Evolutionary conservation across 2,329 filamentous ascomycete genomes (phyloP).

Genomic region (Beauveria scarabaeidicola): DNA sequence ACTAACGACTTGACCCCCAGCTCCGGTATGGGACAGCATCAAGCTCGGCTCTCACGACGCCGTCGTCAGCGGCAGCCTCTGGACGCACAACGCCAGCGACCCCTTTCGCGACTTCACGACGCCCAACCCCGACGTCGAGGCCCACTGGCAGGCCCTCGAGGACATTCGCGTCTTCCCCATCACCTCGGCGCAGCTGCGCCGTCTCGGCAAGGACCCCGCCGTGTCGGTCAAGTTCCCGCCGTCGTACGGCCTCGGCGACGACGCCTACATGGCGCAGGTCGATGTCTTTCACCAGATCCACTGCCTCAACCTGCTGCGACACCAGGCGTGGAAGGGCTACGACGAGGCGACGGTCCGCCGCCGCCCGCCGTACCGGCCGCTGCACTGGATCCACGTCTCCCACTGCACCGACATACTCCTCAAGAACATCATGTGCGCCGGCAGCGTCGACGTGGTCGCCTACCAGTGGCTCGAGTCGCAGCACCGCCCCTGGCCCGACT

Average conservation of each 20-base stretch:
- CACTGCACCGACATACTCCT: conserved; percentile 16
- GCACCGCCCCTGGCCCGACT: conserved; percentile 13
- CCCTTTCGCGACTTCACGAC: background rate
- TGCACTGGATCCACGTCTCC: conserved; percentile 10
- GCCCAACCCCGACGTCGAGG: background rate
- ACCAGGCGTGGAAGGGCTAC: conserved; percentile 11
- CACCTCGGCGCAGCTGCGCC: conserved; percentile 18
- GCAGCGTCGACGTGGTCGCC: conserved; percentile 13
- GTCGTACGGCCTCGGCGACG: conserved; percentile 21
- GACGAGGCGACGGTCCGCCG: background rate
- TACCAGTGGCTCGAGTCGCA: conserved; percentile 14
- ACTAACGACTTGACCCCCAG: background rate
- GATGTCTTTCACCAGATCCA: conserved; percentile 21
- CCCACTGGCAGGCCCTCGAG: background rate
- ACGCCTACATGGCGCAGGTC: conserved; percentile 25
- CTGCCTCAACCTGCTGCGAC: conserved; percentile 17
- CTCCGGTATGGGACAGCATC: conserved; percentile 6
- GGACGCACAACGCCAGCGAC: background rate
- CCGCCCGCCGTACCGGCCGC: background rate
- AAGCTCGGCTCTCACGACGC: background rate
- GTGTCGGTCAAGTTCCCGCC: conserved; percentile 19
- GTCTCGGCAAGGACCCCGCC: conserved; percentile 23
- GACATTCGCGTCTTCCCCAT: conserved; percentile 13
- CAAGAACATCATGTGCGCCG: conserved; percentile 16
- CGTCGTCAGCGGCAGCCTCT: background rate